Base-by-base conservation (phyloP, 2,329 filamentous ascomycete species). In the Neocatenulostroma microsporum region DNA sequence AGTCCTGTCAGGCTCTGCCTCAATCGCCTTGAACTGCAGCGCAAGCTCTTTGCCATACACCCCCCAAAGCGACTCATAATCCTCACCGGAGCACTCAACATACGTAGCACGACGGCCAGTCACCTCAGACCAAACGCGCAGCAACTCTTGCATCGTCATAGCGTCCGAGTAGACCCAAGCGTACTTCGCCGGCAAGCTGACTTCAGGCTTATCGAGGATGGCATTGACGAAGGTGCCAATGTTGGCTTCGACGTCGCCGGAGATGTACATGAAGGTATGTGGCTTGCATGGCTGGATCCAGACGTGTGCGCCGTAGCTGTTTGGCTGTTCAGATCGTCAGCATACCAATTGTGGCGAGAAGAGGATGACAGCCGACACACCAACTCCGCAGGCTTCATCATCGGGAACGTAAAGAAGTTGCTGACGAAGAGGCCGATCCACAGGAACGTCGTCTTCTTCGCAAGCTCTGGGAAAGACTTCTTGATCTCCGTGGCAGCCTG, bases 361-460 rank as follows among this genome's bases (percentile, higher is more conserved):
- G 8, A 10, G 9, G 26, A 29, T 13, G 13, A 10, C 9, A 18
- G 24, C 7, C 10, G 4, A 31, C 37, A 33, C 12, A 44, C 41
- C 21, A 41, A 9, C 21, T 37, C 37, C 8, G 34, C 14, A 10
- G 41, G 41, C 26, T 32, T 44, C 23, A 38, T 30, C 29, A 44
- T 34, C 11, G 37, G 33, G 12, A 34, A 26, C 14, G 7, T 29
- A 6, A 8, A 29, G 26, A 45, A 44, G 30, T 47, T 47, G 11
- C 33, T 36, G 11, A 26, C 34, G 25, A 42, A 51, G 15, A 39
- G 37, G 21, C 39, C 46, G 17, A 45, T 38, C 37, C 40, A 41
- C 23, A 49, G 26, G 19, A 47, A 46, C 5, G 36, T 42, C 18
- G 42, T 46, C 42, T 44, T 49, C 25, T 37, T 35, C 10, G 37